These are phyloP conservation scores for Ocimum tenuiflorum DNA, from an alignment of 257 asterid genomes.

Conservation along the genomic window DNA sequence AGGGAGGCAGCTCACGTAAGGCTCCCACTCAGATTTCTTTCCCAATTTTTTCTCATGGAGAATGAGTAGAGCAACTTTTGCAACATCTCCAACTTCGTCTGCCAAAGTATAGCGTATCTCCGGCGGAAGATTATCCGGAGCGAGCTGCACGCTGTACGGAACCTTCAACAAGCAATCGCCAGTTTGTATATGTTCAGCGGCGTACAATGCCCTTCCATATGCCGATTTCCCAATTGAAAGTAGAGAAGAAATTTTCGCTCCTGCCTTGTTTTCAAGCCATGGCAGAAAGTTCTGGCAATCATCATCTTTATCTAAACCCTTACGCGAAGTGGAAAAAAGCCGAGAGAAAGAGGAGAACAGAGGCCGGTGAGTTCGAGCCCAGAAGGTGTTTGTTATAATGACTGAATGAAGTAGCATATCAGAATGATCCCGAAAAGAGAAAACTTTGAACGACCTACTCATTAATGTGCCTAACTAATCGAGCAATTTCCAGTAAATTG, in stretches of 20 bases:
- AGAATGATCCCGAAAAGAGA: neutral
- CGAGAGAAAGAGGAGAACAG: conserved; percentile 16
- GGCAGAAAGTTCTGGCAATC: conserved; percentile 47
- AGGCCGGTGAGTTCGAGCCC: conserved; percentile 29
- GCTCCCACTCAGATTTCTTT: conserved; percentile 63
- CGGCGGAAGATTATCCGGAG: conserved; percentile 63
- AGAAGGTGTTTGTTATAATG: conserved; percentile 33
- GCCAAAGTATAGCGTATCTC: conserved; percentile 40
- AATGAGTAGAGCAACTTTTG: conserved; percentile 67
- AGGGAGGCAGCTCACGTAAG: conserved; percentile 60
- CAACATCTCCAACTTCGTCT: conserved; percentile 50
- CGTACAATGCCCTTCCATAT: conserved; percentile 59
- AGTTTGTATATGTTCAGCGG: conserved; percentile 37
- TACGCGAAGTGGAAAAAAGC: conserved; percentile 6
- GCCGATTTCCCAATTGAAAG: conserved; percentile 60
- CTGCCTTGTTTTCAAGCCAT: conserved; percentile 68
- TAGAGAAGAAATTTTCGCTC: conserved; percentile 43
- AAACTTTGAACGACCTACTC: neutral
- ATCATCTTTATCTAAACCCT: conserved; percentile 30
- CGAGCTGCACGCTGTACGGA: conserved; percentile 59
- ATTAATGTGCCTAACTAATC: neutral
- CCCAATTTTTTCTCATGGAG: conserved; percentile 55
- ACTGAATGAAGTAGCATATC: conserved; percentile 29
- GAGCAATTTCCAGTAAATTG: neutral
- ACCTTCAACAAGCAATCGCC: conserved; percentile 68